Evolutionary conservation across 805 yeast species (phyloP).

Genomic region (Priceomyces fermenticarens): DNA sequence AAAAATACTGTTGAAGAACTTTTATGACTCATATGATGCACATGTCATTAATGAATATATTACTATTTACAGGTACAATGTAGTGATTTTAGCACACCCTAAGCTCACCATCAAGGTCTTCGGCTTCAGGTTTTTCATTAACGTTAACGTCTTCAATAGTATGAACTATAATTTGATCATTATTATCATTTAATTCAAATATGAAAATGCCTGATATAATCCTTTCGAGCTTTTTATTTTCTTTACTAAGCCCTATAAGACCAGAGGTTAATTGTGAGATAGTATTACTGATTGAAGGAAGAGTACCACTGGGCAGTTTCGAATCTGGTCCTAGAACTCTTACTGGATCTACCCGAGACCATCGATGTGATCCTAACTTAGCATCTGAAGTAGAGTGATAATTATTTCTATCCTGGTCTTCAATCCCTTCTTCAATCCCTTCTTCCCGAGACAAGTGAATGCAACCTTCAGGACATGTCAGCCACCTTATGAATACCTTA

Average conservation of each 20-base stretch:
- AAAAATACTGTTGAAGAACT: conserved; percentile 4
- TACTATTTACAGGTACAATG: conserved; percentile 7
- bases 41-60: not conserved
- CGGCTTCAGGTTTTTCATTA: conserved; percentile 40
- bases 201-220: conserved; percentile 56
- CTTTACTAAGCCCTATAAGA: conserved; percentile 30
- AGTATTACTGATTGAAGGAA: conserved; percentile 21
- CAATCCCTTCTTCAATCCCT: too few species aligned
- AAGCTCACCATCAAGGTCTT: conserved; percentile 22
- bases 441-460: conserved; percentile 34
- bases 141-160: conserved; percentile 66
- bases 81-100: conserved; percentile 21
- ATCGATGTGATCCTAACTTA: conserved; percentile 36
- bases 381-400: conserved; percentile 36
- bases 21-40: not conserved
- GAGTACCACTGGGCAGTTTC: conserved; percentile 4
- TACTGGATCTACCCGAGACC: conserved; percentile 34
- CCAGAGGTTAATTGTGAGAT: conserved; percentile 29
- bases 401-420: conserved; percentile 5
- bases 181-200: conserved; percentile 59
- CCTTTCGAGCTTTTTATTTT: conserved; percentile 32
- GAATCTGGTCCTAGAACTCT: conserved; percentile 11
- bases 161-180: conserved; percentile 56
- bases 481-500: conserved; percentile 54
- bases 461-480: conserved; percentile 54